Conservation (phyloP, 2,329 filamentous ascomycete genomes). For the Apiospora phragmitis region DNA sequence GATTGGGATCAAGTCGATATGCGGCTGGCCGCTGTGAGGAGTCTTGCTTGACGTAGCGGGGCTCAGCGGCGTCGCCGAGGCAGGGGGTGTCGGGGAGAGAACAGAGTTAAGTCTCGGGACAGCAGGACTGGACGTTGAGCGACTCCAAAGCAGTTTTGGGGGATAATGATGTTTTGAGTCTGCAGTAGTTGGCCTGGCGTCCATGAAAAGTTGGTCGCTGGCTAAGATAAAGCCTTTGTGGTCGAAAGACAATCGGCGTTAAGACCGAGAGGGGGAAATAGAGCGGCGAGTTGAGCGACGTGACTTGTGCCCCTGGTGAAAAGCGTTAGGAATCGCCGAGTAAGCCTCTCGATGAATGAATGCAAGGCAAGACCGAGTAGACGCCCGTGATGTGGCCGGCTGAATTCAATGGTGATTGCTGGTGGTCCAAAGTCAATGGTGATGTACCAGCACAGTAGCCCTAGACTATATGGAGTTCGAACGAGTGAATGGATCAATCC, state of each 20-base stretch:
- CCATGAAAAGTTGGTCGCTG: conserved; percentile 45
- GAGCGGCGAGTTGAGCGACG: not conserved
- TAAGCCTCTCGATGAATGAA: not conserved
- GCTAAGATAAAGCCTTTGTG: conserved; percentile 9
- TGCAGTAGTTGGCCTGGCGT: conserved; percentile 50
- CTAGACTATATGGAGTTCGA: conserved; percentile 8
- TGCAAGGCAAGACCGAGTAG: not conserved
- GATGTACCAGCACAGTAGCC: not conserved
- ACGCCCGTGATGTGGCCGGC: not conserved
- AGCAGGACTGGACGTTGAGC: conserved; percentile 35
- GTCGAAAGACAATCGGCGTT: conserved; percentile 2
- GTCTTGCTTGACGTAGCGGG: conserved; percentile 20
- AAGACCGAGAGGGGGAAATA: not conserved
- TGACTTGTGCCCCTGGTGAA: not conserved
- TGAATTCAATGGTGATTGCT: not conserved
- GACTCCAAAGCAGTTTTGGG: conserved; percentile 41
- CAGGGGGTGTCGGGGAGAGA: conserved; percentile 20
- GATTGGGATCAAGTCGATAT: conserved; percentile 56
- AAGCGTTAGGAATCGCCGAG: not conserved
- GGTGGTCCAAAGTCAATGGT: conserved; percentile 1
- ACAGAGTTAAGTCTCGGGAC: conserved; percentile 31
- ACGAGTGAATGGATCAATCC: not conserved
- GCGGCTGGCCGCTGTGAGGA: conserved; percentile 33
- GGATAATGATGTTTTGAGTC: conserved; percentile 50
- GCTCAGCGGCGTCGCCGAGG: not conserved